Conservation (phyloP, 805 yeast species). For the Lipomyces kockii region DNA sequence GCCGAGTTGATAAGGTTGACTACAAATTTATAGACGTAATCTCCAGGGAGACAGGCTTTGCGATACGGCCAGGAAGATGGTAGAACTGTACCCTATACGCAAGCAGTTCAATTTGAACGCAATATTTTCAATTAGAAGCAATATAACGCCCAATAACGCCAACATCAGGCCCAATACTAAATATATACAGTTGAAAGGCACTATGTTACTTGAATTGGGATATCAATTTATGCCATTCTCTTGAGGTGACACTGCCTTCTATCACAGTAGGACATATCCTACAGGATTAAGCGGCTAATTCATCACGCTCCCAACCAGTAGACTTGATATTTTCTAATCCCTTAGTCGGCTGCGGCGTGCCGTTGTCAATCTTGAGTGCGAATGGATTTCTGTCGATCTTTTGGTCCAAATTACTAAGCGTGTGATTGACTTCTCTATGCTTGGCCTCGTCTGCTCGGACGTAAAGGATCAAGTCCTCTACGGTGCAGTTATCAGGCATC, state of each 20-base stretch:
- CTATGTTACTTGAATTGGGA: not conserved
- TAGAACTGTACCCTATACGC: not conserved
- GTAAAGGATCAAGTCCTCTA: constrained; percentile 63
- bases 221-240: not conserved
- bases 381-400: constrained; percentile 68
- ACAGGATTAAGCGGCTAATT: constrained; percentile 40
- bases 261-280: too few relatives aligned
- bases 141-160: not conserved
- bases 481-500: constrained; percentile 55
- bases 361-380: constrained; percentile 51
- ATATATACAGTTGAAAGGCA: not conserved
- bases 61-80: constrained; percentile 9
- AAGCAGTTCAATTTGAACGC: too few relatives aligned
- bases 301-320: constrained; percentile 47
- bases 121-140: too few relatives aligned
- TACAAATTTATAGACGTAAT: not conserved
- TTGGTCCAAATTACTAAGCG: constrained; percentile 66
- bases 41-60: constrained; percentile 11
- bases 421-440: constrained; percentile 79
- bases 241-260: not conserved
- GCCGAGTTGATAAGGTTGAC: constrained; percentile 22
- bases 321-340: constrained; percentile 42
- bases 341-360: constrained; percentile 46
- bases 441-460: constrained; percentile 79
- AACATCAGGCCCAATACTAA: not conserved